Base-by-base conservation (phyloP, 2,329 filamentous ascomycete species). In the Curvularia sp. region DNA sequence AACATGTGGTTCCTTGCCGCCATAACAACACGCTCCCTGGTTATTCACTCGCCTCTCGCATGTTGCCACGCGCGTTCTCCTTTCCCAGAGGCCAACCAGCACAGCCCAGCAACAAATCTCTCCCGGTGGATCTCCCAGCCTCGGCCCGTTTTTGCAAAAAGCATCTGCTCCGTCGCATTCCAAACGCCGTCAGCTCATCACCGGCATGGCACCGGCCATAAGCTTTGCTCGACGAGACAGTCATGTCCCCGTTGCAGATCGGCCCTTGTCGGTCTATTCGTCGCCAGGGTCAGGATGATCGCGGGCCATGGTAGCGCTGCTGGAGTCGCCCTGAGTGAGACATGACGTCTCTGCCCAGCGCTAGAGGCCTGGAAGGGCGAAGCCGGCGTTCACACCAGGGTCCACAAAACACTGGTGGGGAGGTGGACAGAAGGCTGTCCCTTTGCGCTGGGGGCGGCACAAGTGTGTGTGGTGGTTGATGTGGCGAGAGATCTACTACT, bases 141-240 rank as follows among this genome's bases (percentile, higher is more conserved):
- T 59, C 58, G 55, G 61, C n/a, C 54, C 52, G 55, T 55, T 38
- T 57, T 30, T 24, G 8, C 15, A 30, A 42, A 18, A 54, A 50
- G 58, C 46, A 50, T 54, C 51, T 33, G 57, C 49, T 50, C 55
- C 53, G 57, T 50, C 10, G 50, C 53, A 56, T 60, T 28, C 58
- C 55, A 62, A 49, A 30, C 35, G 31, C 24, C 24, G 49, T 50
- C 55, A 56, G 53, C 8, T n/a, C 42, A 59, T 61, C 48, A 57
- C 64, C 61, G 62, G 61, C 53, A 55, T 61, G 49, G 53, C 56
- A 58, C 63, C 61, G 61, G 59, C 47, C 63, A 59, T 51, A 28
- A 47, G 58, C 44, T 55, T 64, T 49, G 55, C 56, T 51, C 49
- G 26, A 60, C 42, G 42, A 20, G 20, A 20, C 35, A 38, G 30